phyloP scores from a whole-genome alignment of 2,329 filamentous ascomycete genomes.

The Karstenula rhodostoma region DNA sequence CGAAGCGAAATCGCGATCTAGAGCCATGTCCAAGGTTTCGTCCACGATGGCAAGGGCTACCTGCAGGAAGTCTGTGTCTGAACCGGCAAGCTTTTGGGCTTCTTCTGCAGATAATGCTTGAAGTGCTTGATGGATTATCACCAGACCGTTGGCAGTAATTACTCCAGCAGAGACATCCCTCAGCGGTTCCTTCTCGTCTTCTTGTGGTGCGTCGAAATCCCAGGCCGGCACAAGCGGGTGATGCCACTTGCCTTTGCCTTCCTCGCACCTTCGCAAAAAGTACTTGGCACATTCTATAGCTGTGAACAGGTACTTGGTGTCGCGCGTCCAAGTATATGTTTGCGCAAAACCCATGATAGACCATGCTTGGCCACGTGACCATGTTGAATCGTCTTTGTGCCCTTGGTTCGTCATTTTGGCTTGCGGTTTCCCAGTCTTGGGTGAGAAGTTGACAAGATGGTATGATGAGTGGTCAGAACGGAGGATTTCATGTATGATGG shows the following conservation, averaged over 20 bases:
- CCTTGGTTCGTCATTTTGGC: conserved; percentile 60
- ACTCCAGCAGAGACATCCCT: conserved; percentile 53
- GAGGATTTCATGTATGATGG: conserved; percentile 47
- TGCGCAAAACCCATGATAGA: conserved; percentile 58
- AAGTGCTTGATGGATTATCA: conserved; percentile 50
- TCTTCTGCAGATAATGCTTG: conserved; percentile 24
- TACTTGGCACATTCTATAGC: conserved; percentile 57
- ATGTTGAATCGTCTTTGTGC: conserved; percentile 54
- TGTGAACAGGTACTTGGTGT: conserved; percentile 53
- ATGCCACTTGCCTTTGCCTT: conserved; percentile 40
- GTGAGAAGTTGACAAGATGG: conserved; percentile 59
- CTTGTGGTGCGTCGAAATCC: conserved; percentile 61
- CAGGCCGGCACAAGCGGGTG: conserved; percentile 54
- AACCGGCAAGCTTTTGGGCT: conserved; percentile 5
- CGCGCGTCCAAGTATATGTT: conserved; percentile 58
- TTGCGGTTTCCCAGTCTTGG: conserved; percentile 54
- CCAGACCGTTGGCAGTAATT: conserved; percentile 53
- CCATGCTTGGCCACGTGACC: conserved; percentile 61
- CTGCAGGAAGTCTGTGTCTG: conserved; percentile 26
- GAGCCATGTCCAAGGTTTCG: conserved; percentile 42
- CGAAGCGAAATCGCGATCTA: conserved; percentile 37
- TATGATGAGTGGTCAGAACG: conserved; percentile 47
- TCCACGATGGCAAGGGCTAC: conserved; percentile 32
- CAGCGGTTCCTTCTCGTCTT: conserved; percentile 41
- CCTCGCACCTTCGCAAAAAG: conserved; percentile 54